Base-by-base conservation (phyloP, 495 filamentous ascomycete genomes). In the Talaromyces wortmannii region DNA sequence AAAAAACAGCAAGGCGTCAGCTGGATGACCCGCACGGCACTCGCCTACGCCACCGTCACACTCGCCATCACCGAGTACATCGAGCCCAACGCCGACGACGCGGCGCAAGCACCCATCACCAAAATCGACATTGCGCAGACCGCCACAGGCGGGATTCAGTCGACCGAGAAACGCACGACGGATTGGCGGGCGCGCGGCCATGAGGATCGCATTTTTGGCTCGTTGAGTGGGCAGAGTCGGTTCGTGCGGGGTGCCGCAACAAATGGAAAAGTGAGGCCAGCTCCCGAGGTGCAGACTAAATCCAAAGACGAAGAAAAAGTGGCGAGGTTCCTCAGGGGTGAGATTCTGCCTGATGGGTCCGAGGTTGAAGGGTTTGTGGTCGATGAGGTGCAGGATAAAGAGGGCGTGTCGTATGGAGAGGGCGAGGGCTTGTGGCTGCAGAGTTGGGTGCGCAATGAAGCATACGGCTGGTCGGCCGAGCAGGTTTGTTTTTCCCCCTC, bases 61-160 rank as follows among this genome's bases (percentile, higher is more conserved):
- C 82, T 95, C 18, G 60, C 80, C 50, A 63, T 89, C 56, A 82
- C 82, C 60, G 78, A 91, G 61, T 90, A 81, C 76, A 67, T 71
- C 17, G 53, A 80, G 71, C 52, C 52, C 5, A 53, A 53, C 52
- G 6, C 61, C 61, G 51, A 74, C 71, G 33, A 72, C 31, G 55
- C 66, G 12, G 63, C 66, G 5, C 68, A 75, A 31, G 59, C 71
- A 4, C 61, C 63, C 11, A 61, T 78, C 6, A 75, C 80, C 53
- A 88, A 90, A 77, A 83, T 97, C 73, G 86, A 95, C 69, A 88
- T 95, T 66, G 78, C 83, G 30, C 91, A 96, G 71, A 76, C 80
- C 29, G 79, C 82, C 36, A 89, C 88, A 7, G 90, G 88, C 57
- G 90, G 88, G 42, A 74, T 95, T 52, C 79, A 78, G 56, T 87